Evolutionary conservation across 805 yeast genomes (phyloP).

Genomic region (Komagataella populi): DNA sequence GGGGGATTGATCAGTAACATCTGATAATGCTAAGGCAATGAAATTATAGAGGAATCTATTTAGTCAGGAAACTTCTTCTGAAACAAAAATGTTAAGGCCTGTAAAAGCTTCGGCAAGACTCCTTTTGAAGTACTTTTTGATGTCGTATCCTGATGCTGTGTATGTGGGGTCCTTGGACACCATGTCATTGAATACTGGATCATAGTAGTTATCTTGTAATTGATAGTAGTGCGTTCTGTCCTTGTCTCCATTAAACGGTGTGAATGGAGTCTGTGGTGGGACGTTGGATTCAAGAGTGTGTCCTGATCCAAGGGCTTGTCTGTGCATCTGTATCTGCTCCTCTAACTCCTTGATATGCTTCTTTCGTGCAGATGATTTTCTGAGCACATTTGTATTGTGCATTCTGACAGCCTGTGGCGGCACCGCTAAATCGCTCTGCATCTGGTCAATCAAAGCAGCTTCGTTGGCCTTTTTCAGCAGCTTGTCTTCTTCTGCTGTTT

Average conservation of each 20-base stretch:
- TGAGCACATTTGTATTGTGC: constrained; percentile 38
- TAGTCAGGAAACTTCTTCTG: constrained; percentile 24
- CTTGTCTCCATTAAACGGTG: constrained; percentile 91
- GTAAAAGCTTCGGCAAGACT: constrained; percentile 80
- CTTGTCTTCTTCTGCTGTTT: constrained; percentile 37
- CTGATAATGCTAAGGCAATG: too few species aligned
- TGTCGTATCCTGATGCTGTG: constrained; percentile 76
- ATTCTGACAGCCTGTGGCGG: constrained; percentile 31
- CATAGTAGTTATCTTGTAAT: constrained; percentile 30
- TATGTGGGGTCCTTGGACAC: constrained; percentile 43
- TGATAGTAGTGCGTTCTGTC: constrained; percentile 38
- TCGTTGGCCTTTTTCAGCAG: constrained; percentile 11
- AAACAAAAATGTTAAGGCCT: constrained; percentile 77
- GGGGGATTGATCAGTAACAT: too few species aligned
- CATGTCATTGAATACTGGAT: constrained; percentile 35
- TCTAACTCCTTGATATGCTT: constrained; percentile 33
- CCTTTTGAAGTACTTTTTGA: constrained; percentile 56
- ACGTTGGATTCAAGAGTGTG: constrained; percentile 18
- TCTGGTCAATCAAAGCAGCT: constrained; percentile 38
- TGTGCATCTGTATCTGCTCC: constrained; percentile 13
- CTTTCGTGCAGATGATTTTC: constrained; percentile 53
- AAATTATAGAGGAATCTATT: too few species aligned
- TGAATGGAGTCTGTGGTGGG: constrained; percentile 43
- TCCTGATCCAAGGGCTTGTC: constrained; percentile 14
- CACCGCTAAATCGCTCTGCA: constrained; percentile 32